Conservation (phyloP, 73 alveolate genomes). For the Blepharisma japonicum region DNA sequence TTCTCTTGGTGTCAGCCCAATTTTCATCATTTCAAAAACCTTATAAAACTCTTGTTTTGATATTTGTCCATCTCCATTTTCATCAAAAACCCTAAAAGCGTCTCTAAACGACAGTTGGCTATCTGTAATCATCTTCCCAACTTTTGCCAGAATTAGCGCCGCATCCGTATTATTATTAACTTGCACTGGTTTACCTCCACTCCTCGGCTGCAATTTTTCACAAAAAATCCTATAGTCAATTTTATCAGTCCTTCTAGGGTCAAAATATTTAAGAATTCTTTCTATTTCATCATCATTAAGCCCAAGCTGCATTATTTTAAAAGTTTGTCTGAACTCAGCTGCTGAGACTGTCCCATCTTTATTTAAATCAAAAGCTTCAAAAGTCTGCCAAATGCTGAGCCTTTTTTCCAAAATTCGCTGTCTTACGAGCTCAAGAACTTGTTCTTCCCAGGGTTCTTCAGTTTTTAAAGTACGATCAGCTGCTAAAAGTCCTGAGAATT, state of each 20-base stretch:
- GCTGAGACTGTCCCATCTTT: not conserved
- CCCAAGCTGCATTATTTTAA: conserved; percentile 23
- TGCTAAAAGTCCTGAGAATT: conserved; percentile 15
- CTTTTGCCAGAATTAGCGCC: not conserved
- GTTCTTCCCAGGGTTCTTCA: conserved; percentile 17
- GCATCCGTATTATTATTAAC: not conserved
- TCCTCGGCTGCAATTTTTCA: not conserved
- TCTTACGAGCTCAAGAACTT: not conserved
- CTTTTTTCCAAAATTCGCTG: conserved; percentile 20
- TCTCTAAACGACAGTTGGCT: not conserved
- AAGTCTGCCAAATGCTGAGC: not conserved
- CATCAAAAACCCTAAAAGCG: conserved; percentile 22
- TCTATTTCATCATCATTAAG: conserved; percentile 19
- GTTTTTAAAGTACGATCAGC: not conserved
- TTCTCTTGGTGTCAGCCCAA: conserved; percentile 4
- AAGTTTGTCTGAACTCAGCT: not conserved
- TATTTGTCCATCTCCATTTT: conserved; percentile 27
- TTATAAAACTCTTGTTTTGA: not conserved
- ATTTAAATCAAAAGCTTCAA: conserved; percentile 14
- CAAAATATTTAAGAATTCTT: conserved; percentile 2
- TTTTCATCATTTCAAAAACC: conserved; percentile 9
- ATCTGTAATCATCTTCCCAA: not conserved
- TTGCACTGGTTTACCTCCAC: not conserved
- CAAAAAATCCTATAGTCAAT: not conserved
- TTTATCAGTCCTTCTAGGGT: not conserved